phyloP scores from a whole-genome alignment of 2,329 filamentous ascomycete species.

The Metarhizium sp. region DNA sequence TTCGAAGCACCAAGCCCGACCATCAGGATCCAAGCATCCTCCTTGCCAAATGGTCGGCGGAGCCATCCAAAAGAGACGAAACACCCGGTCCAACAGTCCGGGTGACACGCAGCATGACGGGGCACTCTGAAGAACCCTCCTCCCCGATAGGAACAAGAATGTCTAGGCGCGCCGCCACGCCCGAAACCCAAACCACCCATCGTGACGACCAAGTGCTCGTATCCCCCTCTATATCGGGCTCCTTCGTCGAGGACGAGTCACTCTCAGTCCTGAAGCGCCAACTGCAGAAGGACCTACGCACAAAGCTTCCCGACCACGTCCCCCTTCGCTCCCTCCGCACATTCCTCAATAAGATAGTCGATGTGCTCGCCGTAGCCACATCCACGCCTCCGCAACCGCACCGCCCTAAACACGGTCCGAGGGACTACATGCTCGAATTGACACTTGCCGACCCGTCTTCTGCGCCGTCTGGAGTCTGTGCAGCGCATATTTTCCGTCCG shows the following conservation, averaged over 20 bases:
- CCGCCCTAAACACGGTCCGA: slow-evolving; percentile 46
- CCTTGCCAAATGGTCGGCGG: slow-evolving; percentile 13
- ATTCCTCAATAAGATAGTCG: slow-evolving; percentile 37
- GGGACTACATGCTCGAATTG: slow-evolving; percentile 51
- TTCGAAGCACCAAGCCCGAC: slow-evolving; percentile 16
- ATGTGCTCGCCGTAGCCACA: slow-evolving; percentile 47
- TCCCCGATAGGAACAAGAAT: slow-evolving; percentile 2
- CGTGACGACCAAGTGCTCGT: slow-evolving; percentile 10
- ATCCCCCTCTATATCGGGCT: slow-evolving; percentile 20
- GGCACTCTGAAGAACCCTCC: slow-evolving; percentile 7
- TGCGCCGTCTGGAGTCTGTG: slow-evolving; percentile 37
- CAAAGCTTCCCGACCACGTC: slow-evolving; percentile 43
- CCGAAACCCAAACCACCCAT: neutral
- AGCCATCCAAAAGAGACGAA: slow-evolving; percentile 3
- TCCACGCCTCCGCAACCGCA: slow-evolving; percentile 38
- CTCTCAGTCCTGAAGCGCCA: slow-evolving; percentile 32
- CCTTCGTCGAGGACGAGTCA: slow-evolving; percentile 15
- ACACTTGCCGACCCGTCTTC: slow-evolving; percentile 47
- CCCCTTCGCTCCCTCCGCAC: slow-evolving; percentile 42
- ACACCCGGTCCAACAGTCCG: neutral
- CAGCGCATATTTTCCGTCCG: slow-evolving; percentile 49
- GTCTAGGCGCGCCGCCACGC: slow-evolving; percentile 1
- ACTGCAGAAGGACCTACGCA: slow-evolving; percentile 35
- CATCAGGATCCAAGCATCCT: slow-evolving; percentile 17
- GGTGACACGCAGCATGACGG: slow-evolving; percentile 15